Evolutionary conservation across 345 rosid genomes (phyloP), one percentile per base, ranked within the genome.

Genomic region (Hibiscus trionum): DNA sequence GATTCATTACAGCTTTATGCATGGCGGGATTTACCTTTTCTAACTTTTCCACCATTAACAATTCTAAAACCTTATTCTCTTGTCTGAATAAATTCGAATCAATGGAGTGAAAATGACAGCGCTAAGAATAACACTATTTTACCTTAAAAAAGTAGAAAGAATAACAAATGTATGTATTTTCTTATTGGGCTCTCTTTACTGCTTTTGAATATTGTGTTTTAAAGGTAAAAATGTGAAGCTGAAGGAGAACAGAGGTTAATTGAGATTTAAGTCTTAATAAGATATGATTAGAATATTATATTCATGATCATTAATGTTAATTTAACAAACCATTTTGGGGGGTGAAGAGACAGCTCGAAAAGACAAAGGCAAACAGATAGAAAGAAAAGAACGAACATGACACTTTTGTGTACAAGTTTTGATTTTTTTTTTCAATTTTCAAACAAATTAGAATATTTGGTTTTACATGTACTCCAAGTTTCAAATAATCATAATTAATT

Each of bases 51-150:
- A 2, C 11, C 0, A 11, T 49, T 17, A 53, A 21, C 61, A 47
- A 49, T 7, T 49, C 58, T 67, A 12, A 44, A 44, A 44, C 55
- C 49, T 71, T 58, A n/a, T 61, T 70, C 37, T 64, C 52, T 44
- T 52, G 37, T 57, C 65, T 5, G 1, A 9, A 4, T 53, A 55
- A 17, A 49, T 33, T 56, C 61, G 19, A 68, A 39, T 72, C 58
- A 16, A 49, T 49, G 5, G 5, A 12, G 47, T 24, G 79, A 68
- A 53, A 27, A 33, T 10, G 75, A 78, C 75, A 70, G 29, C 70
- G 71, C 57, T 66, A 29, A 26, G 37, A 26, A 16, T 16, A 47
- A 47, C 24, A 11, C 42, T 3, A 66, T 11, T 21, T 1, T 57
- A 21, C 3, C 26, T 57, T 21, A 9, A 57, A 49, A 39, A 39